These are phyloP conservation scores for Ceratocystiopsis sp. DNA, from an alignment of 2,329 filamentous ascomycete genomes.

Conservation along the genomic window DNA sequence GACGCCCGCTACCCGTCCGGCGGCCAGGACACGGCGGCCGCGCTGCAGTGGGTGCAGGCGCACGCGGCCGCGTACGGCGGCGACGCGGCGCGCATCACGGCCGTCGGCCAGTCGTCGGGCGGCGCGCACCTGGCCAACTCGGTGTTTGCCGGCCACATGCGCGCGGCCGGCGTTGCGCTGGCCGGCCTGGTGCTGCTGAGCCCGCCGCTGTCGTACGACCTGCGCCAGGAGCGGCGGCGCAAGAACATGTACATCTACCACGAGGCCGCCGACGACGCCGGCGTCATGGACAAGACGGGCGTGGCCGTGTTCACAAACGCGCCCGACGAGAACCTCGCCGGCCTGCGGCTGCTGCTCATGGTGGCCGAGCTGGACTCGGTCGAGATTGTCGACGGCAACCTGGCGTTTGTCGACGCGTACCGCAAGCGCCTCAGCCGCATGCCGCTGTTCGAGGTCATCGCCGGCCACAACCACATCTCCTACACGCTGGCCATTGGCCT, in stretches of 20 bases:
- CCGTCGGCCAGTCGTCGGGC: slow-evolving; percentile 8
- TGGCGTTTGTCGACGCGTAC: slow-evolving; percentile 8
- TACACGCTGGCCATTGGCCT: slow-evolving; percentile 9
- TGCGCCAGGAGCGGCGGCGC: neutral
- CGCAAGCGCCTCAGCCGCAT: slow-evolving; percentile 6
- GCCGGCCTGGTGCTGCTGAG: slow-evolving; percentile 6
- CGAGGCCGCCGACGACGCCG: neutral
- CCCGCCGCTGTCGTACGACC: slow-evolving; percentile 2
- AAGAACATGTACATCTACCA: neutral
- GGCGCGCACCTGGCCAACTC: slow-evolving; percentile 7
- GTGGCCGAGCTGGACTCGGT: slow-evolving; percentile 8
- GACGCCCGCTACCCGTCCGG: slow-evolving; percentile 8
- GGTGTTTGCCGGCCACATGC: slow-evolving; percentile 5
- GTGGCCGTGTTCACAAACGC: neutral
- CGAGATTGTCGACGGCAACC: slow-evolving; percentile 9
- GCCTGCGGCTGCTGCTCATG: slow-evolving; percentile 5
- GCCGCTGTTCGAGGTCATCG: slow-evolving; percentile 9
- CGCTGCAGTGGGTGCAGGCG: slow-evolving; percentile 8
- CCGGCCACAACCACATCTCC: slow-evolving; percentile 10
- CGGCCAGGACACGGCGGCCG: slow-evolving; percentile 7
- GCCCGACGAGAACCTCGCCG: neutral
- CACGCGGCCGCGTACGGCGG: slow-evolving; percentile 8
- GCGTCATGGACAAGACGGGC: neutral
- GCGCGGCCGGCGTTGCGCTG: neutral
- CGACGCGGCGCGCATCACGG: slow-evolving; percentile 5